A percentile compares a stretch with the other conserved stretches of the same genome.
phyloP scores from a whole-genome alignment of 306 rosid species.

The Begonia masoniana region DNA sequence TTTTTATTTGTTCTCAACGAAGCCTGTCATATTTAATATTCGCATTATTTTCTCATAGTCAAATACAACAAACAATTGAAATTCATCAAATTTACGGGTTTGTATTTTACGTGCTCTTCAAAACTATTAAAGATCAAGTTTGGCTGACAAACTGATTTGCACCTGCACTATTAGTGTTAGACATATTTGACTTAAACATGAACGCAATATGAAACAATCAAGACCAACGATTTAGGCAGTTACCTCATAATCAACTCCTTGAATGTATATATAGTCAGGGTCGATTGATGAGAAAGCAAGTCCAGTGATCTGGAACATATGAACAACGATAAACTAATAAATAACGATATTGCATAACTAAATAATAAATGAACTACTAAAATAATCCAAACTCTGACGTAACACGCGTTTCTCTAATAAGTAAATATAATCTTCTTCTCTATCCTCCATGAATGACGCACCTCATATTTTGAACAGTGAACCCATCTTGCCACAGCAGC shows the following conservation, averaged over 20 bases:
- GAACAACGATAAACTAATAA: constrained; percentile 1
- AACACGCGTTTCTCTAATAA: constrained; percentile 6
- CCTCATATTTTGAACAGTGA: constrained; percentile 91
- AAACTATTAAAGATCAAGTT: no score
- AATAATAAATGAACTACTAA: no score
- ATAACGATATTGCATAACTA: not conserved
- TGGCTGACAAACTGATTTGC: no score
- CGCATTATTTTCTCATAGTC: no score
- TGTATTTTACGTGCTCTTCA: no score
- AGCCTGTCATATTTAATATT: no score
- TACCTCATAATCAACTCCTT: constrained; percentile 94
- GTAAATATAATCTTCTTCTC: not conserved
- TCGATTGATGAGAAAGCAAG: constrained; percentile 65
- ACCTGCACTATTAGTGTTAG: no score
- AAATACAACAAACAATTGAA: no score
- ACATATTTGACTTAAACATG: no score
- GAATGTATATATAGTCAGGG: constrained; percentile 58
- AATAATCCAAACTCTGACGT: not conserved
- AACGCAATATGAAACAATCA: no score
- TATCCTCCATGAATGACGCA: constrained; percentile 11
- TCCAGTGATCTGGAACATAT: constrained; percentile 62
- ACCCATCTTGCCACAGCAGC: constrained; percentile 72
- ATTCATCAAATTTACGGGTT: no score
- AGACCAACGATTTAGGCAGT: not conserved
- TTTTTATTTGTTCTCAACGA: no score